Evolutionary conservation across 1,284 basidiomycete genomes (phyloP).

Genomic region (Sanguinoderma infundibulare): DNA sequence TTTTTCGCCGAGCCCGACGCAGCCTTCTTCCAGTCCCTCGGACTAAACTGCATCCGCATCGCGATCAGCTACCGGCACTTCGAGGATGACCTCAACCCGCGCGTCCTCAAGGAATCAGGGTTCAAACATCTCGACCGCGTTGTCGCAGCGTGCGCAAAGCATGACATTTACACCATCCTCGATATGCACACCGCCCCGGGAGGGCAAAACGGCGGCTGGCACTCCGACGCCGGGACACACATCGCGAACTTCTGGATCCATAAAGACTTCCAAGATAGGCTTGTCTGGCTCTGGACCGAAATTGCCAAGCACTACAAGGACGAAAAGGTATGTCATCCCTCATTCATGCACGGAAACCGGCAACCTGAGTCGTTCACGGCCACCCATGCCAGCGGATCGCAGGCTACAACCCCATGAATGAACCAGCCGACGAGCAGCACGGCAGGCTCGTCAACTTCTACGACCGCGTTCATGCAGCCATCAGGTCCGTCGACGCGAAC

Average conservation of each 20-base stretch:
- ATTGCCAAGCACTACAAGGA: slow-evolving; percentile 69
- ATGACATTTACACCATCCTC: slow-evolving; percentile 64
- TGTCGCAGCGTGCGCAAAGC: slow-evolving; percentile 59
- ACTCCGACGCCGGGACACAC: slow-evolving; percentile 56
- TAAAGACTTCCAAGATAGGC: slow-evolving; percentile 78
- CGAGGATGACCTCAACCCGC: slow-evolving; percentile 70
- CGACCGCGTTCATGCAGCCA: slow-evolving; percentile 64
- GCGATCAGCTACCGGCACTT: slow-evolving; percentile 75
- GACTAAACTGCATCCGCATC: slow-evolving; percentile 75
- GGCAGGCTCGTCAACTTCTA: slow-evolving; percentile 62
- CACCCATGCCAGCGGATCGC: slow-evolving; percentile 55
- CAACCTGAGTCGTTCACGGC: slow-evolving; percentile 3
- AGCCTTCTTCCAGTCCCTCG: slow-evolving; percentile 69
- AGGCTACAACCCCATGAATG: slow-evolving; percentile 78
- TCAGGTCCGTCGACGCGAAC: slow-evolving; percentile 64
- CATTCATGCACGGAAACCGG: no score
- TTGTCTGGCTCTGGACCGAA: slow-evolving; percentile 71
- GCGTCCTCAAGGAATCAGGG: slow-evolving; percentile 60
- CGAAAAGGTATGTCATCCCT: slow-evolving; percentile 40
- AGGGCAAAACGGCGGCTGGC: slow-evolving; percentile 64
- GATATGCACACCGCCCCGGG: slow-evolving; percentile 70
- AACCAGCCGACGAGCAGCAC: slow-evolving; percentile 68
- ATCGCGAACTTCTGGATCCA: slow-evolving; percentile 72
- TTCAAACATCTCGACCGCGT: slow-evolving; percentile 72
- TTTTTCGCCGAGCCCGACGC: slow-evolving; percentile 78